Evolutionary conservation across 148 eudicot genomes (phyloP).

Genomic region (Nepenthes gracilis): DNA sequence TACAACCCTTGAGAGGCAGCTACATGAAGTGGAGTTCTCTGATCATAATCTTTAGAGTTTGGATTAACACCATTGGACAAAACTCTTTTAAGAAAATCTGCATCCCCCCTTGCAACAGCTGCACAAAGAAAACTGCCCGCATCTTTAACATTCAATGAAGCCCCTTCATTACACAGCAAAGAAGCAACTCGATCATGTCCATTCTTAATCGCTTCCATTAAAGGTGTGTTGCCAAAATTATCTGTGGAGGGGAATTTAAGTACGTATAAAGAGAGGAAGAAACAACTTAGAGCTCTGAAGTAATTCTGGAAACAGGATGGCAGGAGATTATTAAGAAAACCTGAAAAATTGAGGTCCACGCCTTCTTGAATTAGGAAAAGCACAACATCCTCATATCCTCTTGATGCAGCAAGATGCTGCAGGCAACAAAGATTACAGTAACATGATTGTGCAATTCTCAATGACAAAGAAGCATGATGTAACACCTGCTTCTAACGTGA

Average conservation of each 20-base stretch:
- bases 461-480: no score
- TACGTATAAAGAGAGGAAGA: not conserved
- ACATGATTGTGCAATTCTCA: no score
- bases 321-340: slow-evolving; percentile 17
- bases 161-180: slow-evolving; percentile 43
- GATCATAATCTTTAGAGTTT: slow-evolving; percentile 64
- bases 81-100: slow-evolving; percentile 45
- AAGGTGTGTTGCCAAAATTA: slow-evolving; percentile 68
- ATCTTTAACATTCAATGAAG: slow-evolving; percentile 43
- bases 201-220: slow-evolving; percentile 70
- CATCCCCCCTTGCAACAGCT: slow-evolving; percentile 50
- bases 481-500: no score
- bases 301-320: not conserved
- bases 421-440: not conserved
- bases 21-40: slow-evolving; percentile 73
- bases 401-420: slow-evolving; percentile 92
- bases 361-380: slow-evolving; percentile 59
- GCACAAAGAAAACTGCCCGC: slow-evolving; percentile 59
- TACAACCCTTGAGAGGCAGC: slow-evolving; percentile 70
- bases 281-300: not conserved
- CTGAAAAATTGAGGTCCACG: slow-evolving; percentile 51
- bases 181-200: slow-evolving; percentile 73
- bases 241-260: slow-evolving; percentile 24
- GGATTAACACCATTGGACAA: slow-evolving; percentile 64
- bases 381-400: slow-evolving; percentile 62